Percentiles rank a stretch among this genome's conserved stretches.
phyloP scores from a whole-genome alignment of 768 basidiomycete species.

The Phylloporus rhodoxanthus region DNA sequence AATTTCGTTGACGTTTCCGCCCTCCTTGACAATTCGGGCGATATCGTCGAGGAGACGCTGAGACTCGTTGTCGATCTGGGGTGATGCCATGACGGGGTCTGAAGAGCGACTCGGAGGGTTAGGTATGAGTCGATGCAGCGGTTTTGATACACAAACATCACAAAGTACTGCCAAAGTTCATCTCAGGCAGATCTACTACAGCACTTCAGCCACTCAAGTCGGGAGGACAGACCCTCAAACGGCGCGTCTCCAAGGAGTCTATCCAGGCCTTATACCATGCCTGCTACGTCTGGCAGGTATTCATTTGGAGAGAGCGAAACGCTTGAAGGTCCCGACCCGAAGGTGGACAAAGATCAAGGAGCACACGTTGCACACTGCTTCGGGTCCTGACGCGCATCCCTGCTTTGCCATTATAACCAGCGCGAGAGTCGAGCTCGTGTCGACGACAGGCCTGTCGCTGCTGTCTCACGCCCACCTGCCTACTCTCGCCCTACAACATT shows the following conservation, averaged over 20 bases:
- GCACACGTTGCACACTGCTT: conserved; percentile 89
- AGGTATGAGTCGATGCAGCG: too few relatives aligned
- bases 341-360: conserved; percentile 95
- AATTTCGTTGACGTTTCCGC: conserved; percentile 46
- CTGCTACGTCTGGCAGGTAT: too few relatives aligned
- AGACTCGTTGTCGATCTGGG: conserved; percentile 37
- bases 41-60: conserved; percentile 51
- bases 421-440: too few relatives aligned
- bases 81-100: conserved; percentile 18
- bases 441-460: too few relatives aligned
- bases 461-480: too few relatives aligned
- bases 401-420: too few relatives aligned
- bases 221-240: conserved; percentile 70
- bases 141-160: too few relatives aligned
- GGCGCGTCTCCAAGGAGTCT: conserved; percentile 40
- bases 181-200: too few relatives aligned
- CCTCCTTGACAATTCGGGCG: conserved; percentile 48
- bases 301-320: conserved; percentile 95
- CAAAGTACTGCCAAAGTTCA: too few relatives aligned
- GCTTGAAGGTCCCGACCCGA: conserved; percentile 44
- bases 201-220: conserved; percentile 64
- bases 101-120: conserved; percentile 10
- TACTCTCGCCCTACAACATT: too few relatives aligned
- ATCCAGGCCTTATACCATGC: background rate
- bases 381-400: too few relatives aligned